Conservation (phyloP, 495 filamentous ascomycete species). For the Pyrenula massariospora region DNA sequence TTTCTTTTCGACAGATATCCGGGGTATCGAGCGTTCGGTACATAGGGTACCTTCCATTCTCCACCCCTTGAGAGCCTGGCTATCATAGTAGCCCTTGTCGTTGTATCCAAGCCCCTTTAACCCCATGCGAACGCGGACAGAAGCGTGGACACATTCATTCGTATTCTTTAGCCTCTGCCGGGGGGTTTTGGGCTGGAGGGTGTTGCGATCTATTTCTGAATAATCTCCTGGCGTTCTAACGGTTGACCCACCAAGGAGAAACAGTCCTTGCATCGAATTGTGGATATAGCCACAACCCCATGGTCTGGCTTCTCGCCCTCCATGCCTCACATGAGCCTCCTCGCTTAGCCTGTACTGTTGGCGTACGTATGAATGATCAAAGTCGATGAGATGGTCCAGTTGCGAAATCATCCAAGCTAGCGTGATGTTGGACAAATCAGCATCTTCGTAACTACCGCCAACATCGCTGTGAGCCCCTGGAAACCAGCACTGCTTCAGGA, state of each 20-base stretch:
- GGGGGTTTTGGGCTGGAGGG: conserved; percentile 21
- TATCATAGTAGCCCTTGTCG: conserved; percentile 40
- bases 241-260: conserved; percentile 36
- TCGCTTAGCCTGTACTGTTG: conserved; percentile 1
- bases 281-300: conserved; percentile 47
- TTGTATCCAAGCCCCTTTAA: conserved; percentile 44
- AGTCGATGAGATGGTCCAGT: conserved; percentile 16
- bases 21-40: neutral
- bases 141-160: conserved; percentile 54
- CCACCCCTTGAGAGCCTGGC: conserved; percentile 36
- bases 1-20: neutral
- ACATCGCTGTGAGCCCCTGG: conserved; percentile 41
- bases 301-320: conserved; percentile 19
- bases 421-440: conserved; percentile 25
- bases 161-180: conserved; percentile 38
- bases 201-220: conserved; percentile 38
- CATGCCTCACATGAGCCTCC: neutral
- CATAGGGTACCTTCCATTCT: conserved; percentile 5
- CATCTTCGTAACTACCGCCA: conserved; percentile 33
- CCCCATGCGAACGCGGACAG: conserved; percentile 42
- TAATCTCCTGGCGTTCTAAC: conserved; percentile 48
- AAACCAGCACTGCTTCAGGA: conserved; percentile 43
- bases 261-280: conserved; percentile 33
- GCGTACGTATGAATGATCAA: conserved; percentile 7
- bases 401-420: conserved; percentile 38